Percentiles rank a stretch among this genome's conserved stretches.
These are phyloP conservation scores for Grosmannia penicillata DNA, from an alignment of 2,329 filamentous ascomycete species.

Conservation along the genomic window DNA sequence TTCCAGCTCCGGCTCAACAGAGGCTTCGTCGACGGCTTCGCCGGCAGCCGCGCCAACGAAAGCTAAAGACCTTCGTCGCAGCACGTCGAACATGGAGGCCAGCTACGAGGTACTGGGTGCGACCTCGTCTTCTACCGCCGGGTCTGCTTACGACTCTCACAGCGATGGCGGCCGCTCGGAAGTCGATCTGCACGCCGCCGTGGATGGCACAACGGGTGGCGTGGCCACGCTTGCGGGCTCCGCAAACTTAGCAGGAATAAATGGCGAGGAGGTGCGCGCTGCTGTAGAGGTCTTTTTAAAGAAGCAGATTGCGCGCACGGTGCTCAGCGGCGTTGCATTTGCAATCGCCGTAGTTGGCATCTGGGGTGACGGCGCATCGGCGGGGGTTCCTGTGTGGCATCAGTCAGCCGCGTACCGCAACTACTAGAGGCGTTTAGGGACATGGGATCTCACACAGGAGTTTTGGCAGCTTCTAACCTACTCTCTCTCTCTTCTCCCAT, in stretches of 20 bases:
- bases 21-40: conserved; percentile 10
- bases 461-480: no score
- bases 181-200: neutral
- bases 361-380: conserved; percentile 45
- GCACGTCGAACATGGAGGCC: conserved; percentile 40
- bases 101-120: conserved; percentile 45
- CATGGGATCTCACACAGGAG: neutral
- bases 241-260: no score
- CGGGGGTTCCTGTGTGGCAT: conserved; percentile 1
- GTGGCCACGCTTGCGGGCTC: conserved; percentile 26
- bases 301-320: conserved; percentile 38
- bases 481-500: no score
- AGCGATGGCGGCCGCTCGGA: conserved; percentile 23
- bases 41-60: conserved; percentile 10
- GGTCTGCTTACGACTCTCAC: conserved; percentile 17
- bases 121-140: conserved; percentile 16
- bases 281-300: conserved; percentile 40
- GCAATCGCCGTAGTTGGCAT: conserved; percentile 47
- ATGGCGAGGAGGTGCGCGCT: conserved; percentile 46
- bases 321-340: conserved; percentile 40
- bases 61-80: conserved; percentile 3
- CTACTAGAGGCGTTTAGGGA: neutral
- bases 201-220: conserved; percentile 14
- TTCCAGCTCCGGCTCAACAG: conserved; percentile 12
- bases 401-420: neutral